phyloP scores from a whole-genome alignment of 306 rosid species.

The Dalbergia cultrata region DNA sequence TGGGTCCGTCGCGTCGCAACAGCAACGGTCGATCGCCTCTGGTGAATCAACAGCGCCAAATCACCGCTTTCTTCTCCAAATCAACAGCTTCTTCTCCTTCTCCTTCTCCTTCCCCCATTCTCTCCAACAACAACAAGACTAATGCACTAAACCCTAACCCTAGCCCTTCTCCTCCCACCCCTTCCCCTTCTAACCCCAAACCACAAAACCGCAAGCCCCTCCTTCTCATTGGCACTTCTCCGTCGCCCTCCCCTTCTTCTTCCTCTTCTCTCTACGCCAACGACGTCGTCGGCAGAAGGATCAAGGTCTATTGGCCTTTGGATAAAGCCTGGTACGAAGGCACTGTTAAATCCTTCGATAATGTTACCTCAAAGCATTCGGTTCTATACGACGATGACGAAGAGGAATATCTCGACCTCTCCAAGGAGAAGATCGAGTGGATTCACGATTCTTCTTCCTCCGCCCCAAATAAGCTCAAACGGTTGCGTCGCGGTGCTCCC shows the following conservation, averaged over 20 bases:
- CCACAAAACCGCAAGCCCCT: constrained; percentile 57
- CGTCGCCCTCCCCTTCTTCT: constrained; percentile 47
- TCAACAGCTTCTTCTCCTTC: constrained; percentile 45
- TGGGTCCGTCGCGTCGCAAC: constrained; percentile 70
- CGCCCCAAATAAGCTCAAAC: constrained; percentile 49
- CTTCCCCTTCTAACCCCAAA: constrained; percentile 71
- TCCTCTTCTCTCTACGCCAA: constrained; percentile 44
- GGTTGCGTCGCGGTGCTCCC: constrained; percentile 52
- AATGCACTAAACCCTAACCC: constrained; percentile 35
- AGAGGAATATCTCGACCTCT: constrained; percentile 69
- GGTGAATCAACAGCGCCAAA: constrained; percentile 81
- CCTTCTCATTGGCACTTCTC: constrained; percentile 59
- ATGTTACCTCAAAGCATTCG: constrained; percentile 59
- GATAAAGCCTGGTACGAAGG: constrained; percentile 91
- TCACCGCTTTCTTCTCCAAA: constrained; percentile 90
- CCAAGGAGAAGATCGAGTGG: constrained; percentile 78
- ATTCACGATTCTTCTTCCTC: constrained; percentile 46
- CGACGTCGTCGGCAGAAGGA: constrained; percentile 73
- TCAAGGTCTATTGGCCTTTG: constrained; percentile 85
- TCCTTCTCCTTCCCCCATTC: constrained; percentile 46
- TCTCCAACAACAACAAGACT: constrained; percentile 47
- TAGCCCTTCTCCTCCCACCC: constrained; percentile 54
- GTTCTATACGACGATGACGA: constrained; percentile 79
- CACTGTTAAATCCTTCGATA: constrained; percentile 61
- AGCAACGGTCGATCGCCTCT: constrained; percentile 84